Evolutionary conservation across 2,329 filamentous ascomycete species (phyloP), one percentile per base, ranked within the genome.

Genomic region (Akanthomyces lecanii): DNA sequence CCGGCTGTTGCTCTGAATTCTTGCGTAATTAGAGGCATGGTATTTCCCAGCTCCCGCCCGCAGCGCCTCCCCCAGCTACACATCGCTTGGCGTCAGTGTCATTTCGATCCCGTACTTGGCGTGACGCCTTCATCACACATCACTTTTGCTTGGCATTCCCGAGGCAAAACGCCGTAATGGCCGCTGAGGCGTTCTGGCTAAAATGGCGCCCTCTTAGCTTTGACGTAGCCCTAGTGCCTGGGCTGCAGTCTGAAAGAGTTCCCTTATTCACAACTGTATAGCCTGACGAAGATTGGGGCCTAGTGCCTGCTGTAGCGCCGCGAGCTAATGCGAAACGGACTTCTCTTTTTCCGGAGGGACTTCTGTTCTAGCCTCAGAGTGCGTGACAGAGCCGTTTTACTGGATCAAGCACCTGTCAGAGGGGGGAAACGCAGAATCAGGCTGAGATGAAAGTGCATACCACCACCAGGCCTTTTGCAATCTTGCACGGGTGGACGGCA

Each of bases 101-200:
- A 18, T 33, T 42, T 2, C 57, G 23, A 60, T 60, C 57, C 23
- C 45, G n/a, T 30, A 33, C 47, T 60, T 60, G 57, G 57, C 47
- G 18, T 28, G 5, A 25, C 21, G 11, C 47, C 42, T 21, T 16
- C 5, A 16, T 12, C 23, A 23, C 28, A 23, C 18, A 47, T 25
- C 12, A 38, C 12, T n/a, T 30, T 30, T 18, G 45, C 57, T 60
- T 60, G 57, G 57, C 57, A 60, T 60, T 44, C 45, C 57, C 47
- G 57, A 52, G 33, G 23, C 16, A 10, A 4, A n/a, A 2, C 4
- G 21, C 12, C 5, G 18, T 12, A 52, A 28, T 4, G 40, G 18
- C 40, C 42, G 54, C 38, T 21, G n/a, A 30, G 18, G 30, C 16
- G 23, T 36, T 16, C 36, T 36, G 56, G 30, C 33, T 30, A 5